Conservation (phyloP, 164 flowering plant genomes). For the Vitis amurensis region DNA sequence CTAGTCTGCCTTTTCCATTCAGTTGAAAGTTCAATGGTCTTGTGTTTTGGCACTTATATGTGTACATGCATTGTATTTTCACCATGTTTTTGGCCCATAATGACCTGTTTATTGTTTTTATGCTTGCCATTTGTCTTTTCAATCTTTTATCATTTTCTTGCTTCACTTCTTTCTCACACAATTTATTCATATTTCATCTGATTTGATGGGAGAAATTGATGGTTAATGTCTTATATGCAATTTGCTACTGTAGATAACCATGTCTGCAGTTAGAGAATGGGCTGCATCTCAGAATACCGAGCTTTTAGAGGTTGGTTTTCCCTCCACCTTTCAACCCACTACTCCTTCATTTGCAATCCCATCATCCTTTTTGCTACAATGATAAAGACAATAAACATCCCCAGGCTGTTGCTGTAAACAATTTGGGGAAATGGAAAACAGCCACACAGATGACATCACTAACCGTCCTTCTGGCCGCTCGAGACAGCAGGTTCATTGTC, state of each 20-base stretch:
- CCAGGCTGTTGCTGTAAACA: constrained; percentile 98
- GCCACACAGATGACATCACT: constrained; percentile 93
- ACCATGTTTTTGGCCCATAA: not conserved
- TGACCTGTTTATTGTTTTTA: too few relatives aligned
- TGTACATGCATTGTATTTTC: not conserved
- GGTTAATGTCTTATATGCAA: not conserved
- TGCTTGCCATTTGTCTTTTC: not conserved
- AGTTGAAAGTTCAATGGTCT: too few relatives aligned
- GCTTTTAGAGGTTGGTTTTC: constrained; percentile 71
- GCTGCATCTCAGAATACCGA: constrained; percentile 87
- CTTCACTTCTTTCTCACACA: not conserved
- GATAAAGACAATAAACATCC: not conserved
- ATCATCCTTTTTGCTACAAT: not conserved
- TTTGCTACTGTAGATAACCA: constrained; percentile 71
- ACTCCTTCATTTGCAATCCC: not conserved
- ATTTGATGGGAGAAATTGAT: constrained; percentile 1
- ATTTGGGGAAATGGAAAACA: constrained; percentile 96
- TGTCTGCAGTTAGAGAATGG: constrained; percentile 99
- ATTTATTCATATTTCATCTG: not conserved
- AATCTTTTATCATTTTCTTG: not conserved
- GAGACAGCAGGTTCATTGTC: constrained; percentile 69
- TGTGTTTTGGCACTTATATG: too few relatives aligned
- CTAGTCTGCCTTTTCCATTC: too few relatives aligned
- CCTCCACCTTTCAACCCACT: not conserved
- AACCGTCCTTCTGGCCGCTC: constrained; percentile 76